A percentile compares a stretch with the other conserved stretches of the same genome.
phyloP scores from a whole-genome alignment of 106 monocot species.

The Gastrodia elata region DNA sequence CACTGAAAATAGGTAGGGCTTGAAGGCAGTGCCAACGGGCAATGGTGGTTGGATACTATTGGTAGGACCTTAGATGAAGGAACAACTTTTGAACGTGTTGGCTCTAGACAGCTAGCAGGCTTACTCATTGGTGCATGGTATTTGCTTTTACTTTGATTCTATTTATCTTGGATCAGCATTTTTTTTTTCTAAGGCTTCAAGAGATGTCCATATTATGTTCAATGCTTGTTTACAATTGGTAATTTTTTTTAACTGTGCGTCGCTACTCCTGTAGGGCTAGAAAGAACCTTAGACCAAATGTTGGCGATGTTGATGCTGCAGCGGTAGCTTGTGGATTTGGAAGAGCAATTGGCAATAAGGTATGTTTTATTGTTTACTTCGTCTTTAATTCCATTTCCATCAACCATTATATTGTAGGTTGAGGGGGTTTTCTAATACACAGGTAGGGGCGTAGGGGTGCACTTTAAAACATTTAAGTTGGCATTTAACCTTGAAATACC shows the following conservation, averaged over 20 bases:
- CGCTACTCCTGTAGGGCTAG: slow-evolving; percentile 42
- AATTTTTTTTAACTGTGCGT: slow-evolving; percentile 1
- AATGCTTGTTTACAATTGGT: neutral
- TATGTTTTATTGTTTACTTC: neutral
- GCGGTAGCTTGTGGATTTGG: slow-evolving; percentile 94
- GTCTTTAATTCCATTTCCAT: neutral
- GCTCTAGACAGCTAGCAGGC: slow-evolving; percentile 73
- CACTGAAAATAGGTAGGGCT: slow-evolving; percentile 52
- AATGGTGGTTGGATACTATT: slow-evolving; percentile 70
- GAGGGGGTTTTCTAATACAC: neutral
- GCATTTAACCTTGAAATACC: neutral
- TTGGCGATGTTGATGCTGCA: slow-evolving; percentile 95
- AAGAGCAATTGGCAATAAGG: slow-evolving; percentile 89
- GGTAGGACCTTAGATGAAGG: slow-evolving; percentile 60
- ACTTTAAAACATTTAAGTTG: neutral
- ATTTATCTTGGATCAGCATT: neutral
- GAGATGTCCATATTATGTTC: neutral
- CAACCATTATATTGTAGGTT: neutral
- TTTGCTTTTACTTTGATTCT: neutral
- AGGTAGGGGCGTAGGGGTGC: neutral
- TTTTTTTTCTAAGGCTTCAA: neutral
- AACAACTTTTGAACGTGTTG: slow-evolving; percentile 55
- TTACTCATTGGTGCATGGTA: slow-evolving; percentile 68
- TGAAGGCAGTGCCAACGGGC: slow-evolving; percentile 65
- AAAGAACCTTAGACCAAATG: slow-evolving; percentile 50